phyloP scores from a whole-genome alignment of 1,284 basidiomycete genomes.

The Kwoniella shivajii region DNA sequence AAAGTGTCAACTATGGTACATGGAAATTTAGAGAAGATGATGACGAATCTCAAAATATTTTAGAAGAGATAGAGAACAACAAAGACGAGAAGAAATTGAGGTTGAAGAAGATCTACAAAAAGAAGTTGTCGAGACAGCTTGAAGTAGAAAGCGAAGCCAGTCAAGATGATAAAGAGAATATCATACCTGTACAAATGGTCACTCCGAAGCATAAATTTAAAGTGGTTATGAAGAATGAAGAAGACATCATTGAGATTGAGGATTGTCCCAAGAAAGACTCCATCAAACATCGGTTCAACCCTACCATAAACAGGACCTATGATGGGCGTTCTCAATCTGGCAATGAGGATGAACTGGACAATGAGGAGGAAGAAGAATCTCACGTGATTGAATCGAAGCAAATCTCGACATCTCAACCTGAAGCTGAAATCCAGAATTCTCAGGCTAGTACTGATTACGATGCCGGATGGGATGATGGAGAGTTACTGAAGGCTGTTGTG shows the following conservation, averaged over 20 bases:
- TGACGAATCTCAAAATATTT: background rate
- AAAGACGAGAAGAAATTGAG: slow-evolving; percentile 9
- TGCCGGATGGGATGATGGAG: no score
- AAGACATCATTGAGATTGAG: background rate
- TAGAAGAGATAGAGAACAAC: slow-evolving; percentile 3
- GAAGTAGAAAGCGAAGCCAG: background rate
- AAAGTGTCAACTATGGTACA: slow-evolving; percentile 39
- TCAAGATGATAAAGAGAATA: slow-evolving; percentile 2
- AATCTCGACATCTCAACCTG: no score
- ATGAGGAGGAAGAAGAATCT: no score
- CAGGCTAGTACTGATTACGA: no score
- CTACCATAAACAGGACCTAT: no score
- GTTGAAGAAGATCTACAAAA: slow-evolving; percentile 1
- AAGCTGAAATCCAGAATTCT: no score
- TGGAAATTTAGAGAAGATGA: slow-evolving; percentile 21
- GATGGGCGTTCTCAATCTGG: no score
- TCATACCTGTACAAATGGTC: background rate
- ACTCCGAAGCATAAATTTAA: background rate
- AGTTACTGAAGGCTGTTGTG: no score
- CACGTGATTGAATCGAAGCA: no score
- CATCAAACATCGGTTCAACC: no score
- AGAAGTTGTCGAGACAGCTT: no score
- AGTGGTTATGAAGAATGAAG: background rate
- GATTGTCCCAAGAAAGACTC: background rate
- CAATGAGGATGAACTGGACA: no score